Evolutionary conservation across 768 basidiomycete genomes (phyloP), one percentile per base, ranked within the genome.

Genomic region (Heimioporus sp.): DNA sequence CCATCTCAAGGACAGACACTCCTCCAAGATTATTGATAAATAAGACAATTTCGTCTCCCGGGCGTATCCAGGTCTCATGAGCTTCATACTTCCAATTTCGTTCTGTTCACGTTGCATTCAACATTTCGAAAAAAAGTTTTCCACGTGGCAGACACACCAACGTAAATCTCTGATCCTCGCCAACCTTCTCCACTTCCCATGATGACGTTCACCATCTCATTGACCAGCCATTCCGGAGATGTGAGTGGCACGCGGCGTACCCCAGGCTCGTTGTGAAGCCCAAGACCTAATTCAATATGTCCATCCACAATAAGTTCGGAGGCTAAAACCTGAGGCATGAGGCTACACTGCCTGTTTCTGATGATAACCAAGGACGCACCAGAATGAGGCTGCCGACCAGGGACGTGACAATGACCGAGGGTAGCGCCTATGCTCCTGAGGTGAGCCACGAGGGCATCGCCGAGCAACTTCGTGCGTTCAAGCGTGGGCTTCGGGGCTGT

Each of bases 1-100:
- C 73, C 71, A 83, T 75, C 58, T 84, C 81, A 19, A 83, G 64
- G 54, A 73, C 73, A 7, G 72, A 75, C 51, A 77, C 61, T 1
- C 80, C 80, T 28, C 81, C 80, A 16, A 83, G 72, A 54, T 83
- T 83, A 52, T 83, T 82, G 21, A 81, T 59, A 47, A 81, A 77
- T 24, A 83, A 54, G 6, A 80, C 73, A 0, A 69, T 63, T 6
- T 68, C 60, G 41, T 71, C 68, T 19, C 57, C 53, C 53, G 52
- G 43, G 57, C 59, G 50, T 34, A 68, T 42, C 55, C 60, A 61
- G 12, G 24, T 34, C 21, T 53, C 54, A n/a, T 44, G 19, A 6
- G 42, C 49, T 6, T 46, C 46, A 36, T 47, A 20, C 21, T 4
- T 39, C 49, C 19, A 28, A 40, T 44, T 35, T 3, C 19, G 55